Evolutionary conservation across 371 early-diverging fungal species (phyloP).

Genomic region (Apophysomyces ossiformis): DNA sequence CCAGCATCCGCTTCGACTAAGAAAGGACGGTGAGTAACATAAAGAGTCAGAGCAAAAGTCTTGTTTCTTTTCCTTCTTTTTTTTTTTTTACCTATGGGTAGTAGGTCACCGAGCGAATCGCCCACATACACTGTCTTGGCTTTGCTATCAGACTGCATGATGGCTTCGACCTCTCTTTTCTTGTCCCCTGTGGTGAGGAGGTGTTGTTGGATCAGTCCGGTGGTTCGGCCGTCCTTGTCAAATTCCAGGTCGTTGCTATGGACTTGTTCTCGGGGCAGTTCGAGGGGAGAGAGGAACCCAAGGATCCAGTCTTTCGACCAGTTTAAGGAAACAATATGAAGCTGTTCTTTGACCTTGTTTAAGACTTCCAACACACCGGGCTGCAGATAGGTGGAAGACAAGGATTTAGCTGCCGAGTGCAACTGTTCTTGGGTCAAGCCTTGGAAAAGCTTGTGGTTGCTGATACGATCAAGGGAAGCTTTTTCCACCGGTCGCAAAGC

Average conservation of each 20-base stretch:
- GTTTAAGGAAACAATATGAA: constrained; percentile 42
- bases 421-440: constrained; percentile 29
- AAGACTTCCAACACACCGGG: constrained; percentile 25
- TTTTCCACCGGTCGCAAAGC: constrained; percentile 31
- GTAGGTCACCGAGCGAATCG: constrained; percentile 46
- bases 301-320: constrained; percentile 59
- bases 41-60: neutral
- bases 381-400: constrained; percentile 18
- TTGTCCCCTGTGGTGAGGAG: constrained; percentile 43
- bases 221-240: constrained; percentile 18
- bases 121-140: constrained; percentile 37
- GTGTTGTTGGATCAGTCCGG: constrained; percentile 34
- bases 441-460: constrained; percentile 31
- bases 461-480: constrained; percentile 37
- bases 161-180: constrained; percentile 17
- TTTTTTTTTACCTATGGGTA: constrained; percentile 32
- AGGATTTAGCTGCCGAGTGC: constrained; percentile 13
- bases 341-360: neutral
- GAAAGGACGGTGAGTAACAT: constrained; percentile 5
- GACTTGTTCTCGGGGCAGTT: constrained; percentile 25
- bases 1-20: constrained; percentile 55
- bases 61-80: too few relatives aligned
- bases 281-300: constrained; percentile 27
- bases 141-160: constrained; percentile 13
- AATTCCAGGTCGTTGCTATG: constrained; percentile 41